Evolutionary conservation across 2,329 filamentous ascomycete genomes (phyloP).

Genomic region (Alternaria hordeiaustralica): DNA sequence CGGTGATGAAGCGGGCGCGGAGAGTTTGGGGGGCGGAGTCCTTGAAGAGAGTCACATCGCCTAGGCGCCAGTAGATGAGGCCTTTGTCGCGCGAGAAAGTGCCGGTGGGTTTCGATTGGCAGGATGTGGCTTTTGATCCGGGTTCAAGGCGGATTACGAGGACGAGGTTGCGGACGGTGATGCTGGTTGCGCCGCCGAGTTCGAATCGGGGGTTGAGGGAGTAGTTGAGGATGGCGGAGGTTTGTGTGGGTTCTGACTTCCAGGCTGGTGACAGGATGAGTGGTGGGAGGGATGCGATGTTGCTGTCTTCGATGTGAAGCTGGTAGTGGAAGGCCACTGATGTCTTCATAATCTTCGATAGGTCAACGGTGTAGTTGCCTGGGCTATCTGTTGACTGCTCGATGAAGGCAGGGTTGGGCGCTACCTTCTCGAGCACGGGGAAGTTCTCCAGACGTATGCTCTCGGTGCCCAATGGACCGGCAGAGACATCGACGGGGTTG

Average conservation of each 20-base stretch:
- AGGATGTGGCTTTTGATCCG: slow-evolving; percentile 67
- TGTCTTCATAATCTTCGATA: slow-evolving; percentile 73
- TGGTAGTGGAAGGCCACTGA: slow-evolving; percentile 92
- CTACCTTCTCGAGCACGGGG: slow-evolving; percentile 84
- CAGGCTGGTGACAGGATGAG: slow-evolving; percentile 76
- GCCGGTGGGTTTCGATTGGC: slow-evolving; percentile 80
- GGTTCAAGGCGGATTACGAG: slow-evolving; percentile 73
- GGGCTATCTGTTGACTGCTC: slow-evolving; percentile 70
- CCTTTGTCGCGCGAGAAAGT: slow-evolving; percentile 79
- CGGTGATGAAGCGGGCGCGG: slow-evolving; percentile 80
- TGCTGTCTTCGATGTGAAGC: slow-evolving; percentile 69
- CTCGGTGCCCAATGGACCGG: slow-evolving; percentile 57
- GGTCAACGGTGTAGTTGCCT: slow-evolving; percentile 80
- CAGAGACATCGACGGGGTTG: slow-evolving; percentile 63
- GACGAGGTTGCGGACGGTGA: slow-evolving; percentile 76
- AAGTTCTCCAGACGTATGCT: slow-evolving; percentile 89
- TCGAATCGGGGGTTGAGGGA: slow-evolving; percentile 76
- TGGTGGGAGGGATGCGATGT: slow-evolving; percentile 68
- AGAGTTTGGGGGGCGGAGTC: slow-evolving; percentile 72
- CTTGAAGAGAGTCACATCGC: slow-evolving; percentile 70
- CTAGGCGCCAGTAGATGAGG: slow-evolving; percentile 80
- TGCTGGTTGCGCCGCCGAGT: slow-evolving; percentile 48
- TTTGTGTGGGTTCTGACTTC: slow-evolving; percentile 83
- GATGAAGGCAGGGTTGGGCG: slow-evolving; percentile 91
- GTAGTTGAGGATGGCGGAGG: slow-evolving; percentile 86